Base-by-base conservation (phyloP, 768 basidiomycete genomes). In the Cystobasidium tubakii region DNA sequence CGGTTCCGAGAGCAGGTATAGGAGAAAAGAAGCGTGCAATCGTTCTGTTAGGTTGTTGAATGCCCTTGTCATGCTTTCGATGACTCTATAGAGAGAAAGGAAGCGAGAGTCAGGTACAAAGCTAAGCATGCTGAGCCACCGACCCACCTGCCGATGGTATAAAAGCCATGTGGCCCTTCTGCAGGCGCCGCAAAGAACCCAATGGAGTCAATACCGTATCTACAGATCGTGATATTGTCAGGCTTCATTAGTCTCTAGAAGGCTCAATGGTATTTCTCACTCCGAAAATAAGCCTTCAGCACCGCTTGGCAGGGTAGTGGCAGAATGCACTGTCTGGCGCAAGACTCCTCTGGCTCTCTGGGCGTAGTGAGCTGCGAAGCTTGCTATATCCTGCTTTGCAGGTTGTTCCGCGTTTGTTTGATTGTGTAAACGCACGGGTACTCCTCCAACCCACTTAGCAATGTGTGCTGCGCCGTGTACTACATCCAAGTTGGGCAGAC, bases 1-100 rank as follows among this genome's bases (percentile, higher is more conserved):
- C 0, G 87, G 84, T 44, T 83, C 82, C 17, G 89, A 85, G 74
- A 92, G 82, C 75, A 98, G 84, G 82, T 94, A 98, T 83, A 98
- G 93, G 84, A 98, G 97, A 82, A 95, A 94, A 0, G 95, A 98
- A 1, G 94, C 94, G 80, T 99, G 96, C 25, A 98, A 86, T 19
- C 96, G 88, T 80, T 99, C 96, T 23, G 97, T 85, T 6, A 98
- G 85, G 79, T 99, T 99, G 82, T 96, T 97, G 80, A 88, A 86
- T 17, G 93, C 90, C 73, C 94, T 86, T 36, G 96, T 84, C 17
- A 90, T 88, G 0, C 92, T 92, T 82, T 99, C 96, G 43, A 93
- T 79, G 55, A 89, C 85, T 54, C 92, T 94, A 63, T 94, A 63
- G 36, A 74, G 25, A 53, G 33, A 43, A 64, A 31, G 65, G 9